Percentiles rank a stretch among this genome's conserved stretches.
These are phyloP conservation scores for Mucuna pruriens DNA, from an alignment of 306 rosid genomes.

Conservation along the genomic window DNA sequence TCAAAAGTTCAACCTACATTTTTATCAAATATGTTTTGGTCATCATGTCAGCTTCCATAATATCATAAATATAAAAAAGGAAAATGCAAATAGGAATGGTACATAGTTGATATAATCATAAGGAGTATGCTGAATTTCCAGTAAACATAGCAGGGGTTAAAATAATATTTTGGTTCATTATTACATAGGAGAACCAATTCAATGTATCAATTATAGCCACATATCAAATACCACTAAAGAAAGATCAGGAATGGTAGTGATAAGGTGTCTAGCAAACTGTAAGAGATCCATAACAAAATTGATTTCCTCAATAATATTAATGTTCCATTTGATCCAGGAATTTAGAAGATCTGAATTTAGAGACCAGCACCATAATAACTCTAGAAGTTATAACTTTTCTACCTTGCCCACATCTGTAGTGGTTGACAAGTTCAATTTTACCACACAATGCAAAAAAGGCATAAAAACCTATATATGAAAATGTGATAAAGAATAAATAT, in stretches of 20 bases:
- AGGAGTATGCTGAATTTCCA: not conserved
- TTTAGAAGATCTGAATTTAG: slow-evolving; percentile 6
- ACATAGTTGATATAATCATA: slow-evolving; percentile 10
- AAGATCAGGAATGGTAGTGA: slow-evolving; percentile 5
- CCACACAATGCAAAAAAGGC: slow-evolving; percentile 15
- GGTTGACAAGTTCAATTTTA: slow-evolving; percentile 26
- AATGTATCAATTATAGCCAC: slow-evolving; percentile 18
- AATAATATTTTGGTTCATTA: slow-evolving; percentile 24
- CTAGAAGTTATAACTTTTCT: slow-evolving; percentile 12
- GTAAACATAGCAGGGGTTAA: not conserved
- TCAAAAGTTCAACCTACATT: slow-evolving; percentile 20
- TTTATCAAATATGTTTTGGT: slow-evolving; percentile 15
- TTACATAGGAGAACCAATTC: slow-evolving; percentile 8
- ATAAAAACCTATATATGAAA: slow-evolving; percentile 14
- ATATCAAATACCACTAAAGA: slow-evolving; percentile 22
- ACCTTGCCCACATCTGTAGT: not conserved
- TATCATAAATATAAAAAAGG: slow-evolving; percentile 23
- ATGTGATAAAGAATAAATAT: not conserved
- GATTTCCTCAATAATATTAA: slow-evolving; percentile 15
- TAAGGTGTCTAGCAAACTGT: slow-evolving; percentile 24
- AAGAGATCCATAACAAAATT: slow-evolving; percentile 5
- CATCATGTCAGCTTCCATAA: not conserved
- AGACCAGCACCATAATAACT: not conserved
- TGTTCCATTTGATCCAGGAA: slow-evolving; percentile 23
- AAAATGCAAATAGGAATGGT: slow-evolving; percentile 14